These are phyloP conservation scores for Pyrus hybrid DNA, from an alignment of 331 rosid species.

Conservation along the genomic window DNA sequence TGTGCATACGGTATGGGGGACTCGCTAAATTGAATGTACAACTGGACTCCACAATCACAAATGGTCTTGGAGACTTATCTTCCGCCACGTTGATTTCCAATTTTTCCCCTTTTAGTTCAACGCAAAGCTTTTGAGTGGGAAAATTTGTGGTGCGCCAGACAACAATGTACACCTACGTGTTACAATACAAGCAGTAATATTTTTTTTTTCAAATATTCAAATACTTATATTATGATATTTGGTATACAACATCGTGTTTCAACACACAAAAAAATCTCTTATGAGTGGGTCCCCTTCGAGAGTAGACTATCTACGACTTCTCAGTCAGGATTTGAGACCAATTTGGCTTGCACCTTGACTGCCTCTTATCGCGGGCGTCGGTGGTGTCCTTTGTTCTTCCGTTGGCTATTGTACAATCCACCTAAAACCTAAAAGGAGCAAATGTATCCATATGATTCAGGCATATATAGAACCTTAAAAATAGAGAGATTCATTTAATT, in stretches of 20 bases:
- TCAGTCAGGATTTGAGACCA: constrained; percentile 8
- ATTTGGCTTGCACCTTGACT: neutral
- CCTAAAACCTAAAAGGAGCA: neutral
- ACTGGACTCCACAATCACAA: constrained; percentile 47
- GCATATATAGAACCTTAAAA: neutral
- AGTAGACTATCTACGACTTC: neutral
- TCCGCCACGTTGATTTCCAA: constrained; percentile 9
- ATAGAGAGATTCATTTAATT: neutral
- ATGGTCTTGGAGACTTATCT: neutral
- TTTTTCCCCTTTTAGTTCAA: neutral
- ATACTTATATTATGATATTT: too few relatives aligned
- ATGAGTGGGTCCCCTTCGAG: neutral
- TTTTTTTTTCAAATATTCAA: too few relatives aligned
- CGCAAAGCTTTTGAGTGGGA: neutral
- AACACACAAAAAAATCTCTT: too few relatives aligned
- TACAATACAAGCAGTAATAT: too few relatives aligned
- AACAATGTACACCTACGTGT: too few relatives aligned
- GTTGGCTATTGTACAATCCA: neutral
- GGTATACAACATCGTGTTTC: too few relatives aligned
- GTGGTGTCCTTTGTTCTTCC: neutral
- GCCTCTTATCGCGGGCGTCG: neutral
- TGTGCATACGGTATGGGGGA: neutral
- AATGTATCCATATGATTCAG: too few relatives aligned
- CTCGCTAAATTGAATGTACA: neutral
- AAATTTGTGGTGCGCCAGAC: too few relatives aligned